Conservation (phyloP, 768 basidiomycete genomes). For the Lactifluus hygrophoroides region DNA sequence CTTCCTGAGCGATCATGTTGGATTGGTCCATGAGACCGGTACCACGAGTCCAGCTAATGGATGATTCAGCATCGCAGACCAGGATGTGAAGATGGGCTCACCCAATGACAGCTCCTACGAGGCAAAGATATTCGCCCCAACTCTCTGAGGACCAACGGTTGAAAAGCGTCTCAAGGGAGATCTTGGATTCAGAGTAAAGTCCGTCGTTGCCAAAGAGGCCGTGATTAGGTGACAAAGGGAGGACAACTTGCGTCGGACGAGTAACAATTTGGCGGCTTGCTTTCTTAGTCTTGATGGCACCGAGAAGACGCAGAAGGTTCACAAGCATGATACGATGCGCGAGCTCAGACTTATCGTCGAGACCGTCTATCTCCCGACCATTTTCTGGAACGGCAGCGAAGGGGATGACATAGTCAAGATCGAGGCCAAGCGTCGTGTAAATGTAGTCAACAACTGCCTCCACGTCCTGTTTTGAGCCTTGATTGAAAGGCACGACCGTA, state of each 20-base stretch:
- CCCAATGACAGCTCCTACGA: slow-evolving; percentile 98
- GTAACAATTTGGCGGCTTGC: slow-evolving; percentile 95
- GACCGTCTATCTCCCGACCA: slow-evolving; percentile 93
- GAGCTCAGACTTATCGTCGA: slow-evolving; percentile 96
- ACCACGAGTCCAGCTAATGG: slow-evolving; percentile 85
- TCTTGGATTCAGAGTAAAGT: slow-evolving; percentile 96
- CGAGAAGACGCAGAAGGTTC: slow-evolving; percentile 91
- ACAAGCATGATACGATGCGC: slow-evolving; percentile 99
- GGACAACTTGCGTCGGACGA: slow-evolving; percentile 95
- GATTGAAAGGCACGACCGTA: slow-evolving; percentile 98
- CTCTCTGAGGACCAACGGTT: slow-evolving; percentile 96
- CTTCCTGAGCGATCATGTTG: slow-evolving; percentile 87
- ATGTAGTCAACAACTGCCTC: slow-evolving; percentile 98
- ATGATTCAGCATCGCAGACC: slow-evolving; percentile 4
- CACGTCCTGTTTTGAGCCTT: slow-evolving; percentile 97
- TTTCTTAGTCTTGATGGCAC: slow-evolving; percentile 97
- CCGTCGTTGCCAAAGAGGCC: slow-evolving; percentile 98
- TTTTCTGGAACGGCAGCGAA: slow-evolving; percentile 99
- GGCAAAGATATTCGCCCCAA: slow-evolving; percentile 98
- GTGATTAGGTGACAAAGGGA: slow-evolving; percentile 96
- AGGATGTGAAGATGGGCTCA: slow-evolving; percentile 31
- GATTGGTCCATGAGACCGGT: slow-evolving; percentile 96
- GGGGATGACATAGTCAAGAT: slow-evolving; percentile 96
- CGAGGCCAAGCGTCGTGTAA: slow-evolving; percentile 89
- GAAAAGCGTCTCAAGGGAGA: slow-evolving; percentile 95